These are phyloP conservation scores for Inga leiocalycina DNA, from an alignment of 306 rosid genomes.

Conservation along the genomic window DNA sequence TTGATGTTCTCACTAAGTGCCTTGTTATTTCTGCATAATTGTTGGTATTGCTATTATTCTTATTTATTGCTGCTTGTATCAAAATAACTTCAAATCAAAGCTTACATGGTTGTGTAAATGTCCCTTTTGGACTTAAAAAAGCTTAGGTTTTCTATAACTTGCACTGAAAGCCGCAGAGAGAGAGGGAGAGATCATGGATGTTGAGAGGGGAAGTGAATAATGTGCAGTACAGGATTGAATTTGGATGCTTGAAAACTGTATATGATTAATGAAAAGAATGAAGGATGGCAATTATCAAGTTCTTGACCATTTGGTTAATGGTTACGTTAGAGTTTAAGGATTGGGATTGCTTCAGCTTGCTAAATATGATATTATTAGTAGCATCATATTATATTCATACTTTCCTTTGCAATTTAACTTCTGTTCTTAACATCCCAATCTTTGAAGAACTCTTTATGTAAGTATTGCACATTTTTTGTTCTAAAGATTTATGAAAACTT, in stretches of 20 bases:
- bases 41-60: background rate
- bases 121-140: background rate
- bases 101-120: background rate
- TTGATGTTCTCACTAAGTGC: background rate
- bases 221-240: background rate
- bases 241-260: background rate
- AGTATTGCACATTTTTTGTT: background rate
- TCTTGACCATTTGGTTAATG: background rate
- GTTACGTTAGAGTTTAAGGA: background rate
- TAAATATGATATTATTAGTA: constrained; percentile 7
- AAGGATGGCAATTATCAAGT: background rate
- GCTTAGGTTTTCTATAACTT: background rate
- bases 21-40: background rate
- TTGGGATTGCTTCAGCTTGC: background rate
- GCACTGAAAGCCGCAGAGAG: background rate
- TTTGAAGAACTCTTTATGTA: background rate
- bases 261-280: background rate
- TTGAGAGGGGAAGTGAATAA: background rate
- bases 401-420: background rate
- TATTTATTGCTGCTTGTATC: background rate
- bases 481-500: background rate
- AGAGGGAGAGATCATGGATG: background rate
- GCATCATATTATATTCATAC: background rate
- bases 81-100: background rate
- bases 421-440: constrained; percentile 1